Conservation (phyloP, 2,329 filamentous ascomycete genomes). For the Fusarium albosuccineum region DNA sequence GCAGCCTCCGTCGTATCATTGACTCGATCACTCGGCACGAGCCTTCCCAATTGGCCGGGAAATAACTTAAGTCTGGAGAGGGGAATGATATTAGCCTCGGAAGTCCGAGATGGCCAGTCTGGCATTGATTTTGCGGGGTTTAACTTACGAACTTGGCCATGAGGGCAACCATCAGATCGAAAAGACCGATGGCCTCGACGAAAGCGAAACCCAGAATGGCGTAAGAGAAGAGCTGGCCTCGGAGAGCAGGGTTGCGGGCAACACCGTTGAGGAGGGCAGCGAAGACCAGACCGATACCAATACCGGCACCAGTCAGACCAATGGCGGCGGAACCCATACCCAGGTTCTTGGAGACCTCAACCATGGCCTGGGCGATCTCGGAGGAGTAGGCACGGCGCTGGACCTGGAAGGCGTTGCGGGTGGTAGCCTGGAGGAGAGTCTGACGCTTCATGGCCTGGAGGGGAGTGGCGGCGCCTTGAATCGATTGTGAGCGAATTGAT, state of each 20-base stretch:
- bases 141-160: conserved; percentile 88
- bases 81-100: conserved; percentile 23
- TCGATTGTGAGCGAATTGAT: conserved; percentile 51
- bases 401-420: conserved; percentile 73
- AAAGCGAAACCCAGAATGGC: conserved; percentile 96
- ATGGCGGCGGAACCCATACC: conserved; percentile 92
- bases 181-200: conserved; percentile 92
- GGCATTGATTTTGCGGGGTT: conserved; percentile 6
- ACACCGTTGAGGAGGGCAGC: conserved; percentile 89
- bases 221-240: conserved; percentile 96
- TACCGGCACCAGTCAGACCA: conserved; percentile 92
- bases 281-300: conserved; percentile 96
- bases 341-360: conserved; percentile 91
- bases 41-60: conserved; percentile 50
- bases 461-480: conserved; percentile 69
- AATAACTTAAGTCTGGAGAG: conserved; percentile 54
- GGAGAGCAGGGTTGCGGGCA: conserved; percentile 93
- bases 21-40: conserved; percentile 54
- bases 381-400: conserved; percentile 85
- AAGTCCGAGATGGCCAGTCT: not conserved
- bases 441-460: conserved; percentile 83
- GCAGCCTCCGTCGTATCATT: conserved; percentile 49
- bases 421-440: conserved; percentile 75
- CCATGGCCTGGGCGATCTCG: conserved; percentile 88
- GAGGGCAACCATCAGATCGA: conserved; percentile 92